Conservation (phyloP, 2,329 filamentous ascomycete species). For the Diaporthe ilicicola region DNA sequence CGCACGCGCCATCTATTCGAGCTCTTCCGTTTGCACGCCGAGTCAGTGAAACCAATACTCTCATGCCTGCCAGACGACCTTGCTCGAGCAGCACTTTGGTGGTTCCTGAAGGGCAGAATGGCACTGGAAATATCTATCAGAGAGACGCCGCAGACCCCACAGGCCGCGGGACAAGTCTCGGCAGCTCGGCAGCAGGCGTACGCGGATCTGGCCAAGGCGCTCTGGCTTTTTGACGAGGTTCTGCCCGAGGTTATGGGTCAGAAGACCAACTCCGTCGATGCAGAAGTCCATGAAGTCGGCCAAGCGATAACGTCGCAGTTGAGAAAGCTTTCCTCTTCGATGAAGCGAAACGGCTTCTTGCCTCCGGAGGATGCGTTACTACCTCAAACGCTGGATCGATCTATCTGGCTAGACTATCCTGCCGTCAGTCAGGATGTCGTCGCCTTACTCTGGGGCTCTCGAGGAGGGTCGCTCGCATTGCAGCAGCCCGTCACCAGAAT, state of each 20-base stretch:
- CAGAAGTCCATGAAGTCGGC: slow-evolving; percentile 62
- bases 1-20: slow-evolving; percentile 79
- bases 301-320: slow-evolving; percentile 70
- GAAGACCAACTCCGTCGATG: slow-evolving; percentile 51
- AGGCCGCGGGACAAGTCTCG: slow-evolving; percentile 62
- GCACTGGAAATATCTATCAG: slow-evolving; percentile 78
- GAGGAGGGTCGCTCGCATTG: slow-evolving; percentile 57
- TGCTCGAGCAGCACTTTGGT: slow-evolving; percentile 81
- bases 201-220: slow-evolving; percentile 83
- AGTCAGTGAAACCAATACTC: slow-evolving; percentile 73
- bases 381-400: slow-evolving; percentile 81
- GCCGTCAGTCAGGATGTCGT: slow-evolving; percentile 75
- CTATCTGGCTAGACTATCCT: slow-evolving; percentile 84
- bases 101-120: slow-evolving; percentile 85
- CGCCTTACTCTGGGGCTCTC: slow-evolving; percentile 72
- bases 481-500: slow-evolving; percentile 57
- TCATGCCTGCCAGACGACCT: slow-evolving; percentile 72
- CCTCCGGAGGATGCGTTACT: slow-evolving; percentile 74
- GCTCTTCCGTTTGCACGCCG: slow-evolving; percentile 80
- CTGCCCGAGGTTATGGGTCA: slow-evolving; percentile 58
- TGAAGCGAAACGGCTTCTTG: slow-evolving; percentile 84
- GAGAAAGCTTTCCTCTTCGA: slow-evolving; percentile 79
- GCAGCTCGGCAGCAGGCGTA: slow-evolving; percentile 78
- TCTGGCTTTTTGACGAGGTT: slow-evolving; percentile 76
- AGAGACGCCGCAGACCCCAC: slow-evolving; percentile 64